Evolutionary conservation across 441 rosid species (phyloP), one percentile per base, ranked within the genome.

Genomic region (Manihot esculenta): DNA sequence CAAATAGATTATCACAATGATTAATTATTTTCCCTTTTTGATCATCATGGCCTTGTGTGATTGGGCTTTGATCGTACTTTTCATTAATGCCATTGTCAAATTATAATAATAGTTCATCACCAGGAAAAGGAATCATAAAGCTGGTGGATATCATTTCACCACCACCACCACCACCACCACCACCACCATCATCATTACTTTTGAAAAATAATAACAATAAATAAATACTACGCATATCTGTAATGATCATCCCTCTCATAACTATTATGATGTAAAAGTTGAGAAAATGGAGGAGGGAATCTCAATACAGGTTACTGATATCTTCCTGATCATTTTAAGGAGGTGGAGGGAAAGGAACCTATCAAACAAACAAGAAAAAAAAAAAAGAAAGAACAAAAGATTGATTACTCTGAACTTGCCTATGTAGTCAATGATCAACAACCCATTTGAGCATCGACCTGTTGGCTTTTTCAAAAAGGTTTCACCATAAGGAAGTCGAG

Each of bases 381-480:
- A 20, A 51, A 0, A 18, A 18, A 17, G 18, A 13, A 49, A 49
- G 1, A 17, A 49, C 17, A 2, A 48, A 15, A 48, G 17, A 50
- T 5, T 18, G 2, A 30, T n/a, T 17, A 2, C n/a, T 18, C 7
- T 30, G 4, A 2, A 15, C 55, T 53, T 11, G 50, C 68, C 78
- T 61, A 13, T 72, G 14, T 60, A 81, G 68, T 81, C 82, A 35
- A 79, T 71, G 53, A 79, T 78, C 1, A 76, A 27, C 55, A 68
- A 62, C 21, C 82, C 82, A 38, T 81, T 51, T 18, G 82, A 78
- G 50, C 74, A 69, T 71, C 84, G 54, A 3, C 85, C 82, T 0
- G 85, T 82, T 45, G 82, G 53, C 0, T 20, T 35, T 3, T 63
- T 45, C 18, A 47, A 63, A 45, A 33, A 38, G 0, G 66, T 64